Evolutionary conservation across 108 stramenopile genomes (phyloP), one percentile per base, ranked within the genome.

Genomic region (Seminavis robusta): DNA sequence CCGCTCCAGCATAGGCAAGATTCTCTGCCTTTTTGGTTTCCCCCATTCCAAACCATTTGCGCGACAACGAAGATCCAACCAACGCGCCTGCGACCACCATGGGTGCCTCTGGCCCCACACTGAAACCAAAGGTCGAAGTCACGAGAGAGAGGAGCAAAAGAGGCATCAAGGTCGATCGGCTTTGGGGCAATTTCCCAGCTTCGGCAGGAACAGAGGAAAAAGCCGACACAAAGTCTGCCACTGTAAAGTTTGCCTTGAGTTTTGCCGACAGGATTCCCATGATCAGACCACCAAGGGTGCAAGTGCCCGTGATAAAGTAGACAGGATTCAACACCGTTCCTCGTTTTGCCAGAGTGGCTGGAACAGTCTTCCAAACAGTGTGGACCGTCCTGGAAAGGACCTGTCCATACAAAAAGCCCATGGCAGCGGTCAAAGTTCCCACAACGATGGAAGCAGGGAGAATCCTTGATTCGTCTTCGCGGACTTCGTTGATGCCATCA

Each of bases 71-170:
- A 26, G 69, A 23, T 34, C 75, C 75, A 26, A 71, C 24, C 61
- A 76, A 38, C 11, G 61, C 57, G 25, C 75, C 75, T 10, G 75
- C 66, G 42, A 56, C 56, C 16, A 84, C 80, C 84, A 85, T 81
- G 33, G 84, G 84, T 32, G 84, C 84, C 53, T 85, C 84, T 6
- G 84, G 84, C 8, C 79, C 84, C 1, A 80, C 45, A 37, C 58
- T 61, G 55, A 85, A 79, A 7, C 84, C 84, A 56, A 76, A 79
- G 9, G 78, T 43, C 8, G 77, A 76, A 38, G 84, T 79, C 23
- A 81, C 36, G 20, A 78, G 52, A 3, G 59, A 70, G 33, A 81
- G 25, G 9, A 51, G 4, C 56, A 85, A 30, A 3, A 80, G 41
- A 9, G 81, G 77, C 33, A 73, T 28, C 4, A 78, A 33, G 30